Base-by-base conservation (phyloP, 164 flowering plant species). In the Nymphaea colorata region DNA sequence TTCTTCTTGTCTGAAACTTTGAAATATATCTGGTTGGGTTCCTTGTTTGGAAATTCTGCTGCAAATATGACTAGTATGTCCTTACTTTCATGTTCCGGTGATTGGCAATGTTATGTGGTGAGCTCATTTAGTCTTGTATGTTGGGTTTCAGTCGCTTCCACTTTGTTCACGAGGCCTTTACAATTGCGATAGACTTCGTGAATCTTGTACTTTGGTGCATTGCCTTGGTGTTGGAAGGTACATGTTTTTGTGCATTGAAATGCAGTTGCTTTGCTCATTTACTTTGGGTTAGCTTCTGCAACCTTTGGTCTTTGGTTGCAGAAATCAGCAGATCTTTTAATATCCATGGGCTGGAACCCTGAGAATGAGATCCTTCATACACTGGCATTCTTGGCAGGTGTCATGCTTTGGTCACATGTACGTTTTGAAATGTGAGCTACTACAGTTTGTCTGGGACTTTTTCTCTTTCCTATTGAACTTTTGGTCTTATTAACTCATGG, bases 211-310 rank as follows among this genome's bases (percentile, higher is more conserved):
- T 89, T 80, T 70, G 83, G 91, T 36, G 62, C 90, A 57, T 82
- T 92, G 77, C 98, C 99, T 57, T 92, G 93, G 96, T 82, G 89
- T 72, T 95, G 99, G 99, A 87, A 86, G 89, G 99, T 88, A 45
- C 8, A 59, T 71, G 82, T 72, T 25, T 15, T 16, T 25, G 25
- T 15, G 4, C 41, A 4, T 61, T 4, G 5, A 16, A 61, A 61
- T 61, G 4, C 17, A 4, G 16, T 61, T 4, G 6, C 25, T 15
- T 4, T 16, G 63, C 14, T 61, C 4, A 12, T 43, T 53, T 61
- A 4, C 16, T 18, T 8, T 17, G 43, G 42, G 3, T 6, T 59
- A 41, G 41, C 17, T 2, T 6, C 41, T 60, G 4, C 51, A 45
- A 45, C 8, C 51, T 8, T 45, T 45, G 51, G 4, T 45, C 51